Base-by-base conservation (phyloP, 2,329 filamentous ascomycete species). In the Pezicula radicicola region DNA sequence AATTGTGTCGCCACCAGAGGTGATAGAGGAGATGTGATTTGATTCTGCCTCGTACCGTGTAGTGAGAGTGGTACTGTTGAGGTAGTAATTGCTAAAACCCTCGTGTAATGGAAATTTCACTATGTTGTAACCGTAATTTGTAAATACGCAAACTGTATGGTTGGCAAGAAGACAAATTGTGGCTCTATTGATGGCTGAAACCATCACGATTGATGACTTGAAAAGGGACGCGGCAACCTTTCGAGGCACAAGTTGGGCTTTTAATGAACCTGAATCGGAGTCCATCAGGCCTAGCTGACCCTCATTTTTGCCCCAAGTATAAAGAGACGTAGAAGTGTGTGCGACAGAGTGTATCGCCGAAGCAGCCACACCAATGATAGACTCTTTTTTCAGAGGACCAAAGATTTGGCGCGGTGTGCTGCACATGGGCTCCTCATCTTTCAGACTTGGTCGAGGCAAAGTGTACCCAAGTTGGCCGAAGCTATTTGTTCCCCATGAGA, bases 211-310 rank as follows among this genome's bases (percentile, higher is more conserved):
- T 0, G 3, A 84, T 82, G 50, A 77, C 10, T 79, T 79, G 63
- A 94, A 89, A 1, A 96, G 77, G 0, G 91, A 94, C 0, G 91
- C 90, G 0, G 91, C 92, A 41, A 99, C 92, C 65, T 88, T 93
- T 44, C 94, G 83, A 21, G 94, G 94, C 1, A 83, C 84, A 18
- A 80, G 73, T 65, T 97, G 94, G n/a, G 87, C 74, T 60, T 94
- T 89, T 5, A 97, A 79, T 0, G 91, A 97, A 43, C 92, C 84
- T 25, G 94, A 95, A 70, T 97, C 93, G 0, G 94, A 93, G 67
- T 97, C 94, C 73, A 97, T 91, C 49, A 99, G 79, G 5, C 91
- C 94, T 44, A 99, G 80, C 68, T 99, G 94, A 2, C 94, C 94
- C 60, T 91, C 85, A 62, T 97, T 99, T 63, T 94, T 95, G 19